Evolutionary conservation across 805 yeast genomes (phyloP).

Genomic region (Candida gorgasii): DNA sequence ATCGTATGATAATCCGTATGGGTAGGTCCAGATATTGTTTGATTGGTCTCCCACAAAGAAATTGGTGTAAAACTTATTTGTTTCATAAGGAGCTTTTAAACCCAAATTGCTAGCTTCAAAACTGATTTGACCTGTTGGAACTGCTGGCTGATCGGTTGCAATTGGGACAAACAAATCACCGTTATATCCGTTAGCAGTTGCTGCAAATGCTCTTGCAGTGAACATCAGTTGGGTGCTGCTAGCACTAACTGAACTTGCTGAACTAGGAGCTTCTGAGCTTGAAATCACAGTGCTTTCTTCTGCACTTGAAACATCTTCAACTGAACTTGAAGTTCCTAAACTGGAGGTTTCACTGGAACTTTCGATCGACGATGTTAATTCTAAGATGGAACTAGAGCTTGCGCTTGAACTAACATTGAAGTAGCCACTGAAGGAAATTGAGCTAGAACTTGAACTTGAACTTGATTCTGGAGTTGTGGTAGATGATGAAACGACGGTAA

Average conservation of each 20-base stretch:
- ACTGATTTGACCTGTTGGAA: conserved; percentile 46
- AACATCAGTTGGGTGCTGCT: not conserved
- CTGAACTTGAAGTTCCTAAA: not conserved
- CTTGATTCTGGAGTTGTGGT: not conserved
- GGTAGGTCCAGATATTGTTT: conserved; percentile 59
- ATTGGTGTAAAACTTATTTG: conserved; percentile 76
- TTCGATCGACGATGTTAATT: too few species aligned
- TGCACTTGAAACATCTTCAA: not conserved
- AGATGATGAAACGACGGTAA: not conserved
- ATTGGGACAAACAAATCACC: conserved; percentile 50
- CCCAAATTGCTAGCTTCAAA: conserved; percentile 48
- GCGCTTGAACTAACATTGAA: not conserved
- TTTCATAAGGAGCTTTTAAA: conserved; percentile 49
- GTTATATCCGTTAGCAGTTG: conserved; percentile 17
- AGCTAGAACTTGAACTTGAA: too few species aligned
- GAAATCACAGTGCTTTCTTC: too few species aligned
- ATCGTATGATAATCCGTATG: conserved; percentile 63
- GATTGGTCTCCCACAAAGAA: conserved; percentile 55
- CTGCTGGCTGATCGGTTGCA: conserved; percentile 34
- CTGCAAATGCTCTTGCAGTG: conserved; percentile 4
- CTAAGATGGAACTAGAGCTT: not conserved
- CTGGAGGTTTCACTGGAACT: too few species aligned
- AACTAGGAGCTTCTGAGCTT: too few species aligned
- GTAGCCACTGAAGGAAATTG: not conserved
- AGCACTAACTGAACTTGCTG: not conserved